phyloP scores from a whole-genome alignment of 306 rosid genomes.

The Ochetophila trinervis region DNA sequence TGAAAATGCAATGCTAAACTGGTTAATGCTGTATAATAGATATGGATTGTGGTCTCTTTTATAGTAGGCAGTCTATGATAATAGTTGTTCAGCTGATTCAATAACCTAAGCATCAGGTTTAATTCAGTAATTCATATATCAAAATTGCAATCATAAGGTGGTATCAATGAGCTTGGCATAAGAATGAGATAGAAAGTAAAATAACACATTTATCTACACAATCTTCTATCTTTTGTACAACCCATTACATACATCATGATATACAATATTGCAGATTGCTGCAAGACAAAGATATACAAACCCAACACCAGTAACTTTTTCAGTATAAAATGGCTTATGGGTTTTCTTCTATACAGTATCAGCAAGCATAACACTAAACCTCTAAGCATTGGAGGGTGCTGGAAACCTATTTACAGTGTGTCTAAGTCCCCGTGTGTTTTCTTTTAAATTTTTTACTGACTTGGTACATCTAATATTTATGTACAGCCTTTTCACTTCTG shows the following conservation, averaged over 20 bases:
- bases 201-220: conserved; percentile 14
- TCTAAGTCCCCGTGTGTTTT: background rate
- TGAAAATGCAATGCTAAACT: too few species aligned
- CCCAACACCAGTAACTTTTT: conserved; percentile 15
- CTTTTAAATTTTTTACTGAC: background rate
- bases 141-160: too few species aligned
- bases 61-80: too few species aligned
- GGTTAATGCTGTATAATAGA: too few species aligned
- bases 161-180: too few species aligned
- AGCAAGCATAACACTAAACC: conserved; percentile 13
- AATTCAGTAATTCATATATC: too few species aligned
- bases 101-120: too few species aligned
- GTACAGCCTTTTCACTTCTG: conserved; percentile 24
- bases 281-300: conserved; percentile 12
- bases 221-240: conserved; percentile 26
- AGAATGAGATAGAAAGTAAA: background rate
- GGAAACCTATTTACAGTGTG: conserved; percentile 19
- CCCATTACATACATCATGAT: conserved; percentile 20
- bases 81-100: too few species aligned
- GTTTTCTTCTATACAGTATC: conserved; percentile 27
- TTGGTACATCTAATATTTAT: conserved; percentile 10
- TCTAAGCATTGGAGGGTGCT: background rate
- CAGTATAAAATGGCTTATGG: conserved; percentile 18
- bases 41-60: too few species aligned
- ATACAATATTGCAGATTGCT: conserved; percentile 14